phyloP scores from a whole-genome alignment of 331 rosid genomes.

The Spiraea crenata region DNA sequence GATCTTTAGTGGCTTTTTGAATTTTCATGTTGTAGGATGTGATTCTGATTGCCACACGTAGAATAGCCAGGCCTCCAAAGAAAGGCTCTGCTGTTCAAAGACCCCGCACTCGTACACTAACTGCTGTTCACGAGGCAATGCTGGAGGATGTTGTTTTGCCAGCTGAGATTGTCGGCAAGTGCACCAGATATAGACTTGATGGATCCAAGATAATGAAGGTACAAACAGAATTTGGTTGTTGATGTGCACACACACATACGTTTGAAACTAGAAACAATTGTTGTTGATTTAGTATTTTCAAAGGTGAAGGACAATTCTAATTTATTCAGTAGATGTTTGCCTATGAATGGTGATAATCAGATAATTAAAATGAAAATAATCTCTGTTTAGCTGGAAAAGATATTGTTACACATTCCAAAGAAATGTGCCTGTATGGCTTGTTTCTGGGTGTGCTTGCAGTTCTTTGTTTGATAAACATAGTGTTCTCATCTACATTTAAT shows the following conservation, averaged over 20 bases:
- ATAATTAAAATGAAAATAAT: not conserved
- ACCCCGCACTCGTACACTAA: slow-evolving; percentile 59
- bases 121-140: slow-evolving; percentile 57
- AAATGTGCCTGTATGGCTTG: not conserved
- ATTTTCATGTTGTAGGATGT: slow-evolving; percentile 41
- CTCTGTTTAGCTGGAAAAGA: too few relatives aligned
- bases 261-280: too few relatives aligned
- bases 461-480: not conserved
- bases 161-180: slow-evolving; percentile 68
- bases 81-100: slow-evolving; percentile 45
- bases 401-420: too few relatives aligned
- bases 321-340: too few relatives aligned
- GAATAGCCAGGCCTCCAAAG: slow-evolving; percentile 31
- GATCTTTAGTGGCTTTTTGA: not conserved
- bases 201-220: slow-evolving; percentile 60
- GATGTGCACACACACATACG: not conserved
- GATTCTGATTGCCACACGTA: slow-evolving; percentile 50
- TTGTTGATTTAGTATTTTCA: too few relatives aligned
- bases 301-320: too few relatives aligned
- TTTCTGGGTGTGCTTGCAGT: too few relatives aligned
- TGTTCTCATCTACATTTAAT: too few relatives aligned
- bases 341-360: too few relatives aligned
- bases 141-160: slow-evolving; percentile 56
- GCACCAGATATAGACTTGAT: slow-evolving; percentile 46
- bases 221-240: not conserved